Conservation (phyloP, 2,329 filamentous ascomycete species). For the Hypoxylon sp. region DNA sequence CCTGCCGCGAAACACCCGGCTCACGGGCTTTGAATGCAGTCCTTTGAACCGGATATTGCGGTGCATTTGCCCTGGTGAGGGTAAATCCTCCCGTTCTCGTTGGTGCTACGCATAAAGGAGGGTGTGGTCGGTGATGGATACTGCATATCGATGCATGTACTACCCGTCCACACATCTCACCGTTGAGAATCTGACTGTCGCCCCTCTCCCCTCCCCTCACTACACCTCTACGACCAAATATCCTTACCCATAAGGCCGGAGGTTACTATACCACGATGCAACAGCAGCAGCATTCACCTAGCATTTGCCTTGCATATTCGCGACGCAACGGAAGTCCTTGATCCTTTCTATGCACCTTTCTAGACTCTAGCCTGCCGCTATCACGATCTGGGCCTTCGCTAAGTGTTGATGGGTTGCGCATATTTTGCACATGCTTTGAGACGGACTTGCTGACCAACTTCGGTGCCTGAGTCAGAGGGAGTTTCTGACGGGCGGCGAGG, state of each 20-base stretch:
- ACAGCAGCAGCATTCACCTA: constrained; percentile 13
- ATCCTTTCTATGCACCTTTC: constrained; percentile 30
- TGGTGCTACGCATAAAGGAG: constrained; percentile 28
- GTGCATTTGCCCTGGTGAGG: constrained; percentile 33
- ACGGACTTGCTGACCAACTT: constrained; percentile 30
- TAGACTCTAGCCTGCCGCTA: constrained; percentile 21
- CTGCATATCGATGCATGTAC: constrained; percentile 40
- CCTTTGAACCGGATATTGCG: constrained; percentile 38
- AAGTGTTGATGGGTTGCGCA: constrained; percentile 22
- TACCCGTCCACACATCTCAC: constrained; percentile 42
- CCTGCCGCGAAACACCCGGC: constrained; percentile 33
- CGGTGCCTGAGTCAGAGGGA: constrained; percentile 25
- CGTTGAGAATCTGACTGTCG: constrained; percentile 38
- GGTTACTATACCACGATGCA: constrained; percentile 47
- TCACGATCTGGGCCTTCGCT: constrained; percentile 26
- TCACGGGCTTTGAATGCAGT: constrained; percentile 17
- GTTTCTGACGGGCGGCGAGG: constrained; percentile 26
- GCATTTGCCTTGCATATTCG: constrained; percentile 32
- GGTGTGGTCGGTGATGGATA: constrained; percentile 41
- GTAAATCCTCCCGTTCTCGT: constrained; percentile 37
- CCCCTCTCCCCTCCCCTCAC: constrained; percentile 37
- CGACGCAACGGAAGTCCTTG: constrained; percentile 32
- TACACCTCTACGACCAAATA: constrained; percentile 43
- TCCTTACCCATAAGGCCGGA: constrained; percentile 51
- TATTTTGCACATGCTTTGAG: constrained; percentile 4